These are phyloP conservation scores for Arthroderma sp. DNA, from an alignment of 2,329 filamentous ascomycete species.

Conservation along the genomic window DNA sequence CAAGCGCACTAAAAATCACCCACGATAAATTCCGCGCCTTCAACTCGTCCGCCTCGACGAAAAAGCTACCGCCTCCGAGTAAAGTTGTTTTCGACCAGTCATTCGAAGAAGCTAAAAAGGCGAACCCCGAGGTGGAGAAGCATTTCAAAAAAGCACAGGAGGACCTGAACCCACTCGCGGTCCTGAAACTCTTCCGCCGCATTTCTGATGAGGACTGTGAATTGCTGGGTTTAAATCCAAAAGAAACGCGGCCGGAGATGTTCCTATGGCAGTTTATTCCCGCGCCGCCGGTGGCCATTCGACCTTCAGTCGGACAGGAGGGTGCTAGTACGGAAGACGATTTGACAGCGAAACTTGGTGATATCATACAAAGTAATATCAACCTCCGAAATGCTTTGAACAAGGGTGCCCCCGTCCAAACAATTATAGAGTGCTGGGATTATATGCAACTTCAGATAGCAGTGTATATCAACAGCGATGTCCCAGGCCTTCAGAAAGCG, in stretches of 20 bases:
- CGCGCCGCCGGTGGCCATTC: constrained; percentile 83
- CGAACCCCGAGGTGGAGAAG: constrained; percentile 73
- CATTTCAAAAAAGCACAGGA: constrained; percentile 87
- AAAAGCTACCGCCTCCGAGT: constrained; percentile 68
- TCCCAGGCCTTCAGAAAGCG: constrained; percentile 79
- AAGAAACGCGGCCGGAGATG: constrained; percentile 83
- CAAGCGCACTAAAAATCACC: constrained; percentile 72
- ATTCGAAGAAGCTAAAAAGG: constrained; percentile 64
- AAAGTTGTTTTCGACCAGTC: constrained; percentile 79
- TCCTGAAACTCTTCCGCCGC: constrained; percentile 81
- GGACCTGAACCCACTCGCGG: constrained; percentile 78
- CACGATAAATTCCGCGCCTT: constrained; percentile 86
- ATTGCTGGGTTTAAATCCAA: constrained; percentile 73
- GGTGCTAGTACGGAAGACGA: constrained; percentile 92
- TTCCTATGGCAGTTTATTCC: constrained; percentile 96
- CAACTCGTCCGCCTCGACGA: constrained; percentile 75
- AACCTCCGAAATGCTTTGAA: constrained; percentile 71
- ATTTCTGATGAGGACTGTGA: constrained; percentile 80
- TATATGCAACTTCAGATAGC: constrained; percentile 90
- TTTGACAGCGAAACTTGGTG: constrained; percentile 88
- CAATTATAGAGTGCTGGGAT: constrained; percentile 97
- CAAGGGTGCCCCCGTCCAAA: constrained; percentile 72
- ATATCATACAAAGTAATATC: constrained; percentile 86
- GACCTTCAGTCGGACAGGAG: constrained; percentile 87
- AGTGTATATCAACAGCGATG: constrained; percentile 95